Evolutionary conservation across 164 flowering plant species (phyloP).

Genomic region (Tetrastigma voinierianum): DNA sequence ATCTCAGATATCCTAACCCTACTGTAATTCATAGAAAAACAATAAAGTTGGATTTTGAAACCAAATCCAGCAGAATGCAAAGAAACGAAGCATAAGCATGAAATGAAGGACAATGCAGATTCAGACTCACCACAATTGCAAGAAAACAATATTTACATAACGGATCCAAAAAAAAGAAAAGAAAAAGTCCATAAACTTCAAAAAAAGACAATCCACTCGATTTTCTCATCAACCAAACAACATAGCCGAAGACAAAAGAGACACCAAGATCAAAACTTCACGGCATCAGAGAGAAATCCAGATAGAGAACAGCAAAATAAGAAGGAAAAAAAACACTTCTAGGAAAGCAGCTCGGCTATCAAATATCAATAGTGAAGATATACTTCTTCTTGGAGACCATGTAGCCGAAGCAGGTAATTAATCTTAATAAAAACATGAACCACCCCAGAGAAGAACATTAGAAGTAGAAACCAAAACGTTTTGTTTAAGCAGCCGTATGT

Average conservation of each 20-base stretch:
- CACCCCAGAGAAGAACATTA: too few relatives aligned
- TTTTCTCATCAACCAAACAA: not conserved
- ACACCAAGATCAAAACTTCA: conserved; percentile 6
- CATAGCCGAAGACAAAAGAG: conserved; percentile 3
- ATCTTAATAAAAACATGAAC: too few relatives aligned
- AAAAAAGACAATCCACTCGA: not conserved
- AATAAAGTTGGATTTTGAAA: not conserved
- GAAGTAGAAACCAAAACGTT: too few relatives aligned
- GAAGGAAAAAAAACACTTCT: conserved; percentile 25
- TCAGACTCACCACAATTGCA: too few relatives aligned
- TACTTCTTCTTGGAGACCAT: conserved; percentile 93
- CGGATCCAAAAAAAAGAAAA: too few relatives aligned
- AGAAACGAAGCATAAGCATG: too few relatives aligned
- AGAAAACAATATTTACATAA: too few relatives aligned
- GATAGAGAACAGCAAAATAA: not conserved
- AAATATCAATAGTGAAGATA: conserved; percentile 79
- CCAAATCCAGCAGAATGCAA: not conserved
- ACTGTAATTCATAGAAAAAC: too few relatives aligned
- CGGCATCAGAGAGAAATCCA: not conserved
- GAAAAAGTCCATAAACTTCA: too few relatives aligned
- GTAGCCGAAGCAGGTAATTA: conserved; percentile 90
- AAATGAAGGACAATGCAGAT: too few relatives aligned
- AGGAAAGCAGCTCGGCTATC: conserved; percentile 95
- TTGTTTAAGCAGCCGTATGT: too few relatives aligned
- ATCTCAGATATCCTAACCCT: too few relatives aligned